Evolutionary conservation across 352 stramenopile genomes (phyloP), one percentile per base, ranked within the genome.

Genomic region (Globisporangium echinulatum): DNA sequence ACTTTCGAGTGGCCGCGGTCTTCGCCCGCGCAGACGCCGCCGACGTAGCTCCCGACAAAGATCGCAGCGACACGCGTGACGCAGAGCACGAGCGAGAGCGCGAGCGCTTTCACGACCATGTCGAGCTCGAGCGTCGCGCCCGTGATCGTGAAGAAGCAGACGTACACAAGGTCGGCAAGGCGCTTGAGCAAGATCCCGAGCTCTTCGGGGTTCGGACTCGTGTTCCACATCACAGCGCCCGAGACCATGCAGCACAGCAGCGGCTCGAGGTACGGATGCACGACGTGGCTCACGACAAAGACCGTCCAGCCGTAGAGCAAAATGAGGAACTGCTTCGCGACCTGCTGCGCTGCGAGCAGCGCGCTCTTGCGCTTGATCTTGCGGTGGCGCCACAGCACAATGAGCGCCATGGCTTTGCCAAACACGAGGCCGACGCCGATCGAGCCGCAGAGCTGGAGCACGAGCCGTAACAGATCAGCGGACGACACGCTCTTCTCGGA

Each of bases 81-180:
- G 50, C 75, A 86, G 4, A 89, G 63, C 39, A 86, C 63, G 19
- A 82, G 57, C 2, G 77, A 84, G 11, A 89, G 53, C 14, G 59
- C 75, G 40, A 89, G 68, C 2, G 79, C 76, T 42, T 85, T 84
- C 48, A 70, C 71, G 4, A 89, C 63, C 73, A 84, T 86, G 42
- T 89, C 76, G 3, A 89, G 68, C 54, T 87, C 74, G 7, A 89
- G 58, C 9, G 79, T 82, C 13, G 79, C 79, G 15, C 79, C 79
- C 3, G 79, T 86, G 54, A 89, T 78, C 46, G 79, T 87, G 62
- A 89, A 89, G 54, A 89, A 89, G 53, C 74, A 79, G n/a, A 89
- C 77, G 58, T 87, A 89, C 36, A 89, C 75, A 15, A 86, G 52
- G 53, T 85, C 72, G 4, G 75, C 76, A 9, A 87, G 59, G 1